These are phyloP conservation scores for Saccharomyces paradoxus DNA, from an alignment of 805 yeast genomes.

Conservation along the genomic window DNA sequence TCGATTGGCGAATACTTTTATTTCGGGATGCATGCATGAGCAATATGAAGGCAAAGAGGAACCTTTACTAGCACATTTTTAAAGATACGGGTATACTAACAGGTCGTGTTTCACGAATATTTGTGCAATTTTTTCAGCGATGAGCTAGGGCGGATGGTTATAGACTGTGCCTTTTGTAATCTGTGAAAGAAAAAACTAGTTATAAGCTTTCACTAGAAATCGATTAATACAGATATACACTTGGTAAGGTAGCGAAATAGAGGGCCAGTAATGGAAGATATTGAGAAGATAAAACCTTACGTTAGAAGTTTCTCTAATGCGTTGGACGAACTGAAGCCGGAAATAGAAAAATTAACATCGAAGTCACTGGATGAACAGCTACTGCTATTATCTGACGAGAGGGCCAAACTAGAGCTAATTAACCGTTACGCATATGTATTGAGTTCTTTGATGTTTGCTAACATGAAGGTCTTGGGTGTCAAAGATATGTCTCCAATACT, in stretches of 20 bases:
- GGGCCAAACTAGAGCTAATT: conserved; percentile 17
- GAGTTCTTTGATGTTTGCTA: conserved; percentile 25
- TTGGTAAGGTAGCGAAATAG: not conserved
- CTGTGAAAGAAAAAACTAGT: not conserved
- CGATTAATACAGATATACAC: not conserved
- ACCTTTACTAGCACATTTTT: not conserved
- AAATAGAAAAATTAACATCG: conserved; percentile 15
- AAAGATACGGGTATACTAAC: not conserved
- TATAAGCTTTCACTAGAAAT: not conserved
- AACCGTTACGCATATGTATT: conserved; percentile 24
- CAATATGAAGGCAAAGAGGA: not conserved
- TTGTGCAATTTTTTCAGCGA: not conserved
- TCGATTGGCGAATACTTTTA: not conserved
- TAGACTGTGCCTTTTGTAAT: not conserved
- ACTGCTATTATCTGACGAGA: conserved; percentile 14
- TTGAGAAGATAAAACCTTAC: conserved; percentile 23
- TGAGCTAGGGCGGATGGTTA: not conserved
- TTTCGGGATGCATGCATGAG: not conserved
- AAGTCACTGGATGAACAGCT: conserved; percentile 26
- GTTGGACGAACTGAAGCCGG: conserved; percentile 13
- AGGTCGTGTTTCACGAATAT: not conserved
- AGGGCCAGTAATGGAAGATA: conserved; percentile 22
- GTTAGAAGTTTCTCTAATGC: conserved; percentile 19
- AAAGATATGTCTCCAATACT: conserved; percentile 41
- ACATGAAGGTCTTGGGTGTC: conserved; percentile 21